phyloP scores from a whole-genome alignment of 2,329 filamentous ascomycete species.

The Immersiporthe knoxdaviesiana region DNA sequence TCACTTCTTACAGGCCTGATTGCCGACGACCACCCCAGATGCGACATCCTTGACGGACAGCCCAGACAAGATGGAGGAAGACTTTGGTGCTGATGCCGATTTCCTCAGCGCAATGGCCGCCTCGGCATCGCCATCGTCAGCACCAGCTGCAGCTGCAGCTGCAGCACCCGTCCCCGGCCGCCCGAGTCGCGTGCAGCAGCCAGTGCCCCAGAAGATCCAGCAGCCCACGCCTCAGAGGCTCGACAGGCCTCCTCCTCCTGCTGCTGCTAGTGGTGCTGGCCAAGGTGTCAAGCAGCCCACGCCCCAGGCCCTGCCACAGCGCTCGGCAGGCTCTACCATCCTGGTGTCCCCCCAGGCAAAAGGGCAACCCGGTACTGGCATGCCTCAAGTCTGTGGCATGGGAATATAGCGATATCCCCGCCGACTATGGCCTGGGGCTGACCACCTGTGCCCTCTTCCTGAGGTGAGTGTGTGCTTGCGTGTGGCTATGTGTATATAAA shows the following conservation, averaged over 20 bases:
- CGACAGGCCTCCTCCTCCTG: conserved; percentile 52
- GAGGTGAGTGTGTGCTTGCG: conserved; percentile 46
- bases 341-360: conserved; percentile 89
- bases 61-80: conserved; percentile 54
- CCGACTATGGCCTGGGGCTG: conserved; percentile 85
- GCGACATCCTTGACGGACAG: no score
- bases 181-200: conserved; percentile 42
- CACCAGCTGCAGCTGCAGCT: conserved; percentile 52
- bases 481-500: no score
- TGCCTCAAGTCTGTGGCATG: conserved; percentile 81
- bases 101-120: conserved; percentile 60
- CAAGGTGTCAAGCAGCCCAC: conserved; percentile 80
- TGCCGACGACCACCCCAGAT: no score
- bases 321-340: conserved; percentile 72
- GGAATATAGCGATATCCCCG: conserved; percentile 97
- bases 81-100: conserved; percentile 61
- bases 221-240: conserved; percentile 60
- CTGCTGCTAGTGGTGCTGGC: conserved; percentile 35
- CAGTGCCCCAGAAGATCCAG: conserved; percentile 48
- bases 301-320: conserved; percentile 77
- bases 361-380: conserved; percentile 90
- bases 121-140: conserved; percentile 45
- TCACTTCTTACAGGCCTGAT: no score
- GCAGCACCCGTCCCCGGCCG: conserved; percentile 30
- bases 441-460: conserved; percentile 93